A percentile compares a stretch with the other conserved stretches of the same genome.
Evolutionary conservation across 2,329 filamentous ascomycete species (phyloP).

Genomic region (Ophiocordyceps australis): DNA sequence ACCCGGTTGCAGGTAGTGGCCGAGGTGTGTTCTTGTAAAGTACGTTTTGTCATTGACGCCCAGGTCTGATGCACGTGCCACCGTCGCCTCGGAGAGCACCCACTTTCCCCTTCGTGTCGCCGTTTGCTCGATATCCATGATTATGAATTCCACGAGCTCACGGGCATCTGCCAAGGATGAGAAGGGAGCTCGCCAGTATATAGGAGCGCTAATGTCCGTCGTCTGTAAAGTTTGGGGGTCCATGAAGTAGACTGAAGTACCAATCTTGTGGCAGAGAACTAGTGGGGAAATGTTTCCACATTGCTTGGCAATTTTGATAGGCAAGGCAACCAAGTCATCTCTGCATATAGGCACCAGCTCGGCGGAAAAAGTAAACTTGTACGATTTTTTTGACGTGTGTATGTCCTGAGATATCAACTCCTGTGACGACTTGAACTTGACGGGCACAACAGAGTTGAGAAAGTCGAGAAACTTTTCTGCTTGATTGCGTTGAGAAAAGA

Average conservation of each 20-base stretch:
- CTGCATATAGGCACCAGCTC: slow-evolving; percentile 92
- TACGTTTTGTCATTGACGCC: slow-evolving; percentile 76
- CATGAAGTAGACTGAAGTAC: slow-evolving; percentile 75
- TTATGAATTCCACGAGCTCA: slow-evolving; percentile 77
- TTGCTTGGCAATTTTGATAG: slow-evolving; percentile 72
- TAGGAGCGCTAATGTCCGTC: slow-evolving; percentile 60
- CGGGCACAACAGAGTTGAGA: slow-evolving; percentile 62
- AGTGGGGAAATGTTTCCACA: slow-evolving; percentile 80
- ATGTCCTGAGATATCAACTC: slow-evolving; percentile 87
- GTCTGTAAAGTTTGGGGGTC: slow-evolving; percentile 86
- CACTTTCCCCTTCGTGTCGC: slow-evolving; percentile 64
- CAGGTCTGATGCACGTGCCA: slow-evolving; percentile 73
- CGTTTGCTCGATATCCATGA: slow-evolving; percentile 82
- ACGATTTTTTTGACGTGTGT: slow-evolving; percentile 78
- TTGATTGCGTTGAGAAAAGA: slow-evolving; percentile 75
- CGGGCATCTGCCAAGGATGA: slow-evolving; percentile 64
- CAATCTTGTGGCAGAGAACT: slow-evolving; percentile 70
- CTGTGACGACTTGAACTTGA: slow-evolving; percentile 56
- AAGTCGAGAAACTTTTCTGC: slow-evolving; percentile 90
- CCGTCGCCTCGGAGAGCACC: slow-evolving; percentile 70
- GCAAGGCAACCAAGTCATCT: slow-evolving; percentile 87
- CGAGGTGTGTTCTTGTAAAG: slow-evolving; percentile 80
- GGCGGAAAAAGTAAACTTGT: slow-evolving; percentile 85
- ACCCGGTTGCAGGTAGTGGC: slow-evolving; percentile 66
- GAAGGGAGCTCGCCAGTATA: slow-evolving; percentile 90